Conservation (phyloP, 495 filamentous ascomycete genomes). For the Parmelia sp. region DNA sequence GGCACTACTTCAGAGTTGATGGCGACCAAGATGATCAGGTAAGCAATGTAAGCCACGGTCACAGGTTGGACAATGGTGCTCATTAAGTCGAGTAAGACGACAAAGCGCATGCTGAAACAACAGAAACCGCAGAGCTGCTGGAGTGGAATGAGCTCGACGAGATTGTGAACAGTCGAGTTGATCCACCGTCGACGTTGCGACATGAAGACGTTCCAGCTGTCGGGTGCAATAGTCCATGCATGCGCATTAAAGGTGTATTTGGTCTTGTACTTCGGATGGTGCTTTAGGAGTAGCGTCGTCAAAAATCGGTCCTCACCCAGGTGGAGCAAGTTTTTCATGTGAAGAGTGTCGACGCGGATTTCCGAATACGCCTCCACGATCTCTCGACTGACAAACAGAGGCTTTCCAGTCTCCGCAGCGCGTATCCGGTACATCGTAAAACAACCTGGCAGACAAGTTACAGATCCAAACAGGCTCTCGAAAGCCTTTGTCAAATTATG, state of each 20-base stretch:
- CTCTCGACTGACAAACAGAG: constrained; percentile 89
- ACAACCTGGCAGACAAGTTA: constrained; percentile 95
- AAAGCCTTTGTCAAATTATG: constrained; percentile 99
- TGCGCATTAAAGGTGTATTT: constrained; percentile 92
- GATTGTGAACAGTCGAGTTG: constrained; percentile 97
- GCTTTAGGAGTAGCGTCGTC: constrained; percentile 89
- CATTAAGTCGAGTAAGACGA: constrained; percentile 91
- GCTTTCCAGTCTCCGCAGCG: constrained; percentile 87
- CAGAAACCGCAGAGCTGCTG: constrained; percentile 97
- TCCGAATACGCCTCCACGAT: constrained; percentile 80
- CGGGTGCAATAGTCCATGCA: constrained; percentile 93
- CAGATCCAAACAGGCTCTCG: constrained; percentile 92
- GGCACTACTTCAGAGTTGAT: constrained; percentile 59
- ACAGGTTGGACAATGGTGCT: constrained; percentile 90
- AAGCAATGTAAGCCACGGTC: constrained; percentile 82
- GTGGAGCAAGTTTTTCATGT: constrained; percentile 98
- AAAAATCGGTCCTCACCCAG: constrained; percentile 92
- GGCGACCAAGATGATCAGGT: constrained; percentile 72
- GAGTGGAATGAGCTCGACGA: constrained; percentile 90
- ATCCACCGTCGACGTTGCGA: constrained; percentile 99
- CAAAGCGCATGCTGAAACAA: constrained; percentile 98
- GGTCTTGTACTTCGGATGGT: constrained; percentile 89
- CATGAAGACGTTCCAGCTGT: constrained; percentile 87
- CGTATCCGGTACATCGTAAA: constrained; percentile 98
- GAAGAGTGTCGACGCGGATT: constrained; percentile 93